Conservation (phyloP, 495 filamentous ascomycete species). For the Letharia columbiana region DNA sequence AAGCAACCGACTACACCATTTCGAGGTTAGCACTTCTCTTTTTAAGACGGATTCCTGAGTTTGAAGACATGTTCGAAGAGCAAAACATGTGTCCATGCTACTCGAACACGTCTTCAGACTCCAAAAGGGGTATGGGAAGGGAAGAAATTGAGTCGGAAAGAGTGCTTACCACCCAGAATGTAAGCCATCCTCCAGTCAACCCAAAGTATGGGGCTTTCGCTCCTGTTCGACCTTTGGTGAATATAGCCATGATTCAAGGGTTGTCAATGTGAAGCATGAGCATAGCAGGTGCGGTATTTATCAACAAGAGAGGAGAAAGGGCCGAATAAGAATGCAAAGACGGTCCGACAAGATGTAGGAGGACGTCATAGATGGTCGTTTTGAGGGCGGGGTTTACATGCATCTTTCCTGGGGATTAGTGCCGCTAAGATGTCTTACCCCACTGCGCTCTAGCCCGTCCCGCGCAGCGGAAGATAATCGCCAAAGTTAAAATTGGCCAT, state of each 20-base stretch:
- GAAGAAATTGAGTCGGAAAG: neutral
- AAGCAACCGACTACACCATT: slow-evolving; percentile 35
- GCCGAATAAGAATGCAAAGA: neutral
- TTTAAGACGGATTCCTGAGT: neutral
- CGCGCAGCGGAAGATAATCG: neutral
- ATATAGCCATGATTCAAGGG: slow-evolving; percentile 9
- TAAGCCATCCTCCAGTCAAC: slow-evolving; percentile 48
- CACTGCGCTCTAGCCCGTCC: neutral
- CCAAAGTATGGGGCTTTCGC: slow-evolving; percentile 43
- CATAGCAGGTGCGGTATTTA: too few species aligned
- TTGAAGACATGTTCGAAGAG: neutral
- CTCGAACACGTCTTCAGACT: neutral
- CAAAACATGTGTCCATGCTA: neutral
- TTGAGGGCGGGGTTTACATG: neutral
- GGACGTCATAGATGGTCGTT: neutral
- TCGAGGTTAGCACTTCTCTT: neutral
- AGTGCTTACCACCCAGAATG: slow-evolving; percentile 48
- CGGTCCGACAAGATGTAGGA: neutral
- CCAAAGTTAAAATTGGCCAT: neutral
- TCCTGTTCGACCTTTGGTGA: slow-evolving; percentile 6
- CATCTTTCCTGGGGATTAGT: neutral
- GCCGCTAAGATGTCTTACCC: neutral
- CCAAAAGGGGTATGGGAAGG: neutral
- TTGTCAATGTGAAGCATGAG: neutral
- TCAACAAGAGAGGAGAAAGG: neutral